phyloP scores from a whole-genome alignment of 2,329 filamentous ascomycete species.

The Zopfia rhizophila region DNA sequence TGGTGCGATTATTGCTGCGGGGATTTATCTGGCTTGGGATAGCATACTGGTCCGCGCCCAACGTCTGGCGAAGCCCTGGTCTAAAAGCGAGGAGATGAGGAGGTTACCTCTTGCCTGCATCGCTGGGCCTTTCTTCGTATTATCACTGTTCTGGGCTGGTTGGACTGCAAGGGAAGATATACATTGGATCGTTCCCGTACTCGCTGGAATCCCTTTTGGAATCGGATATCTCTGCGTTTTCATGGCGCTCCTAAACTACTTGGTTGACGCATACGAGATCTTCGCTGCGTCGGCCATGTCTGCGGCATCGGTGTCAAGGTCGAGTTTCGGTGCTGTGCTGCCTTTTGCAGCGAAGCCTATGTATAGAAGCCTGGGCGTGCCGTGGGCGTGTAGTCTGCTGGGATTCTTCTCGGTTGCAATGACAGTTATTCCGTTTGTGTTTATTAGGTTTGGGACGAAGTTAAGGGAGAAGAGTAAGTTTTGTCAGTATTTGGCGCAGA shows the following conservation, averaged over 20 bases:
- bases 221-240: conserved; percentile 61
- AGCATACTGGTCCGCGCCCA: conserved; percentile 65
- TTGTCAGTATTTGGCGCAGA: conserved; percentile 66
- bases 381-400: conserved; percentile 69
- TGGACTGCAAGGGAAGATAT: conserved; percentile 51
- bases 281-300: conserved; percentile 83
- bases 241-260: conserved; percentile 69
- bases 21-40: conserved; percentile 75
- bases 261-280: conserved; percentile 73
- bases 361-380: conserved; percentile 75
- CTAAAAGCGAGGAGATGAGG: conserved; percentile 71
- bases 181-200: conserved; percentile 57
- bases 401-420: conserved; percentile 62
- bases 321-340: conserved; percentile 74
- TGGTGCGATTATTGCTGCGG: conserved; percentile 68
- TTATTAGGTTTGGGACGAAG: conserved; percentile 63
- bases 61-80: conserved; percentile 63
- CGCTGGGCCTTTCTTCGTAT: conserved; percentile 69
- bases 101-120: conserved; percentile 77
- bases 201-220: conserved; percentile 56
- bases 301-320: conserved; percentile 83
- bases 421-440: conserved; percentile 67
- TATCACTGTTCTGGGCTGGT: conserved; percentile 55
- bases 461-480: conserved; percentile 70
- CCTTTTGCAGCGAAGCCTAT: conserved; percentile 63